Conservation (phyloP, 148 eudicot species). For the Simmondsia chinensis region DNA sequence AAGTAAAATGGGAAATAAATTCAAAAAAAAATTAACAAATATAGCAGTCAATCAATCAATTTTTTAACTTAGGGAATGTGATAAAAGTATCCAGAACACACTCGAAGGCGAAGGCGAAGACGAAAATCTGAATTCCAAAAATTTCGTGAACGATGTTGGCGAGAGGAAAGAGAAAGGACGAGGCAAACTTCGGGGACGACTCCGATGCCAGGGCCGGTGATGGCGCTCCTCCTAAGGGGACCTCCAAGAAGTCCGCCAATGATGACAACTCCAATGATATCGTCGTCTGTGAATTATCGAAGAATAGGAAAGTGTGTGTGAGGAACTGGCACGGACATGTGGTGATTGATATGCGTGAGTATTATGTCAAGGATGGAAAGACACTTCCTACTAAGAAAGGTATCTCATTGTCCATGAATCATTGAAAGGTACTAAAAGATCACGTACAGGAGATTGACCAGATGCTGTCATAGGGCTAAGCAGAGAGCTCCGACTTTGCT, state of each 20-base stretch:
- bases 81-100: too few relatives aligned
- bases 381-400: slow-evolving; percentile 86
- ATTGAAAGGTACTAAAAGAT: slow-evolving; percentile 54
- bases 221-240: slow-evolving; percentile 29
- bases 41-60: too few relatives aligned
- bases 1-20: too few relatives aligned
- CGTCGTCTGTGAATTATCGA: slow-evolving; percentile 63
- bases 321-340: slow-evolving; percentile 73
- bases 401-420: slow-evolving; percentile 2
- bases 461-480: too few relatives aligned
- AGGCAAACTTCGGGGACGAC: slow-evolving; percentile 19
- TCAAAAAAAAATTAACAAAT: too few relatives aligned
- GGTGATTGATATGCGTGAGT: slow-evolving; percentile 80
- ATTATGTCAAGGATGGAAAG: slow-evolving; percentile 74
- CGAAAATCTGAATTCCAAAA: too few relatives aligned
- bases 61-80: too few relatives aligned
- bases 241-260: slow-evolving; percentile 19
- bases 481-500: slow-evolving; percentile 26
- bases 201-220: slow-evolving; percentile 27
- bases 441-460: slow-evolving; percentile 49
- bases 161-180: slow-evolving; percentile 36
- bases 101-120: too few relatives aligned
- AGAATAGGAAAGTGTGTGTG: slow-evolving; percentile 74
- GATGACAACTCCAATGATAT: slow-evolving; percentile 24
- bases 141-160: slow-evolving; percentile 43